These are phyloP conservation scores for Neurospora sp. DNA, from an alignment of 495 filamentous ascomycete species.

Conservation along the genomic window DNA sequence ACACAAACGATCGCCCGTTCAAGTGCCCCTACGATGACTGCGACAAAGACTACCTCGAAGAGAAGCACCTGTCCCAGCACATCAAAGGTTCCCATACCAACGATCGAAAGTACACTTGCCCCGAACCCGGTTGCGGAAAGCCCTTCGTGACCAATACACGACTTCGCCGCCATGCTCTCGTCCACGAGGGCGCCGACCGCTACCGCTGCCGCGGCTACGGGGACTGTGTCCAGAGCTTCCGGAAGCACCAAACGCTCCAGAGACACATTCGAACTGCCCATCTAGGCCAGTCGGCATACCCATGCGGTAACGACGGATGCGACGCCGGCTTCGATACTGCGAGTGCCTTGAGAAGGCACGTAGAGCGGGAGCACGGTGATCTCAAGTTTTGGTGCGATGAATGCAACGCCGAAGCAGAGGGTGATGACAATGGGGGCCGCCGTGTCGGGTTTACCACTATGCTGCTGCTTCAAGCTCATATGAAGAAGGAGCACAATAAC, in stretches of 20 bases:
- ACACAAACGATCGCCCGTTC: conserved; percentile 69
- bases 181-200: conserved; percentile 58
- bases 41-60: conserved; percentile 69
- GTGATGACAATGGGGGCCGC: conserved; percentile 12
- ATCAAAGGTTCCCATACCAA: conserved; percentile 69
- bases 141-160: conserved; percentile 66
- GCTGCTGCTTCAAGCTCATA: conserved; percentile 58
- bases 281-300: conserved; percentile 55
- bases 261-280: conserved; percentile 70
- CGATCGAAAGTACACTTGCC: conserved; percentile 61
- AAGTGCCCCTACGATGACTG: conserved; percentile 59
- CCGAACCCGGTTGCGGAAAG: conserved; percentile 62
- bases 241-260: conserved; percentile 80
- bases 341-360: conserved; percentile 58
- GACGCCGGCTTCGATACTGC: conserved; percentile 59
- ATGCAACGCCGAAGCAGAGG: conserved; percentile 34
- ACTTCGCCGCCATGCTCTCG: conserved; percentile 56
- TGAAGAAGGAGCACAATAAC: conserved; percentile 56
- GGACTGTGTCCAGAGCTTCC: conserved; percentile 68
- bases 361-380: conserved; percentile 57
- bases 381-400: conserved; percentile 63
- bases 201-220: conserved; percentile 65
- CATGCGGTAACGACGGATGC: conserved; percentile 61
- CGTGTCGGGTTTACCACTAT: conserved; percentile 61
- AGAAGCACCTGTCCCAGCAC: conserved; percentile 76